Evolutionary conservation across 257 asterid genomes (phyloP), one percentile per base, ranked within the genome.

Genomic region (Solanum lycopersicoides): DNA sequence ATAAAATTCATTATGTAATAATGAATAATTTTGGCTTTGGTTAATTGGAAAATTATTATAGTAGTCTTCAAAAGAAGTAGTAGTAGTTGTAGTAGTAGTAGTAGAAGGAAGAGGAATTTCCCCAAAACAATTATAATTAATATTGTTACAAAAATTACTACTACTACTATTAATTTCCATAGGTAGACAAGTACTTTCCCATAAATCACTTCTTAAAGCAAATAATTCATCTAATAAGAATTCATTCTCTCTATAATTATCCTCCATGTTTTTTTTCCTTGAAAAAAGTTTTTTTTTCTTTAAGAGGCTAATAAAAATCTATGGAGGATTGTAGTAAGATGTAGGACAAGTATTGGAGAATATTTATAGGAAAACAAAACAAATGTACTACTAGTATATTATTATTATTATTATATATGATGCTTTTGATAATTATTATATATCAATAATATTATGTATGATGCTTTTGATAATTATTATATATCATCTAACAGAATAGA

Each of bases 141-240:
- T 83, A 68, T 28, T 90, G 90, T 9, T 63, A 47, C 77, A 2
- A 69, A 14, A 9, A 84, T 86, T 88, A 8, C 39, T 13, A n/a
- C n/a, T n/a, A 2, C 60, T 56, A 53, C n/a, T 53, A 65, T 53
- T 35, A 7, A 75, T 35, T 82, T 88, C 89, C 23, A 42, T 63
- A 3, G 92, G 80, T 30, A 39, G 9, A 28, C 59, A 59, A 39
- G 56, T 66, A 66, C 35, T 68, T 84, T 85, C 90, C 87, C 83
- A 84, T 9, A 89, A 86, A 4, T 90, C 90, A 79, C 83, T 93
- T 87, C 91, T 91, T 3, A 92, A 66, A n/a, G 89, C 89, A 30
- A 92, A n/a, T 66, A 93, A 83, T 72, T 93, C 98, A 79, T 95
- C 95, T 87, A 92, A 87, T 77, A 77, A 77, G 59, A 90, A 91